phyloP scores from a whole-genome alignment of 345 rosid species.

The Linum lewisii region DNA sequence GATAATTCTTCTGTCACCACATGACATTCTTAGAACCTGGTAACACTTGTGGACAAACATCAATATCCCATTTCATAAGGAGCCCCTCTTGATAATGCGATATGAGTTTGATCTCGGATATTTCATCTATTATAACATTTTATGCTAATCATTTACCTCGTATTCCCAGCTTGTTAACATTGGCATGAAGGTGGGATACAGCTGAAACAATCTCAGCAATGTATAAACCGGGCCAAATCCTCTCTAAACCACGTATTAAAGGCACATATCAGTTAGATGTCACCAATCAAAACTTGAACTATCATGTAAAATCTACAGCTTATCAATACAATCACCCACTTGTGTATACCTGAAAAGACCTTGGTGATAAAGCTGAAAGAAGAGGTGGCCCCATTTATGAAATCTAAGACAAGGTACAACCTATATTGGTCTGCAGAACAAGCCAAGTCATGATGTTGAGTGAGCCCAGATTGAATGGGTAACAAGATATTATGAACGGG shows the following conservation, averaged over 20 bases:
- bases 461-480: too few relatives aligned
- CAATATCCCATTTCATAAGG: not conserved
- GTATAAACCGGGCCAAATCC: conserved; percentile 88
- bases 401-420: conserved; percentile 79
- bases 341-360: conserved; percentile 77
- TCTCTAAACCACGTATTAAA: conserved; percentile 39
- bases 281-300: conserved; percentile 3
- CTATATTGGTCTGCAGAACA: conserved; percentile 69
- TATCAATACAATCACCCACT: not conserved
- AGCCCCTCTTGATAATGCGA: too few relatives aligned
- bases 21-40: not conserved
- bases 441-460: not conserved
- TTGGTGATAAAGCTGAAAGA: conserved; percentile 90
- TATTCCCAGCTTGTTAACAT: too few relatives aligned
- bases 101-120: too few relatives aligned
- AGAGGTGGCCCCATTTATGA: conserved; percentile 95
- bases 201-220: conserved; percentile 90
- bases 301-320: not conserved
- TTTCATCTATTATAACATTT: too few relatives aligned
- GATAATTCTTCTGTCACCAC: not conserved
- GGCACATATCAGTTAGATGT: not conserved
- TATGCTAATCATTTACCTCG: too few relatives aligned
- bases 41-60: not conserved
- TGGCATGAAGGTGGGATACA: conserved; percentile 81
- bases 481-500: not conserved